Percentiles rank a stretch among this genome's conserved stretches.
phyloP scores from a whole-genome alignment of 768 basidiomycete species.

The Boletales sp. region DNA sequence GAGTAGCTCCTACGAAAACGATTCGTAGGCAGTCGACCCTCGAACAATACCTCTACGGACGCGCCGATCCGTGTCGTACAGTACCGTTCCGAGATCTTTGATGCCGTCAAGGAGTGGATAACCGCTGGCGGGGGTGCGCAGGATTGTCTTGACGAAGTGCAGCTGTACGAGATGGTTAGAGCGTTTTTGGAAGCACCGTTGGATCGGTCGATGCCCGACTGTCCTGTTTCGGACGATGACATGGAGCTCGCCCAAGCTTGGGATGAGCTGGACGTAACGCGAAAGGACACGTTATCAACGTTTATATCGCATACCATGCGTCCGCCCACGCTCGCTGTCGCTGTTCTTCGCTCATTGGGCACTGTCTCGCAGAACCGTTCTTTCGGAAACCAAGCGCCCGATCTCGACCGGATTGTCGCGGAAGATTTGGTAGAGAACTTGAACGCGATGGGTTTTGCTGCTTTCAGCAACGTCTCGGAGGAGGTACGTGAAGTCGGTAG shows the following conservation, averaged over 20 bases:
- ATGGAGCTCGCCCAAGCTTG: conserved; percentile 45
- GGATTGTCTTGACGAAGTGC: conserved; percentile 69
- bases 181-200: conserved; percentile 55
- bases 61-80: conserved; percentile 45
- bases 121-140: conserved; percentile 70
- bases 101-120: conserved; percentile 70
- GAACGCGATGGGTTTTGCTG: conserved; percentile 72
- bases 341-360: conserved; percentile 22
- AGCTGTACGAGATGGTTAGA: conserved; percentile 55
- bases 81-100: conserved; percentile 60
- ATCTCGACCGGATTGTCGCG: conserved; percentile 58
- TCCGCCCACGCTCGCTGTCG: conserved; percentile 39
- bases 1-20: conserved; percentile 70
- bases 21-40: conserved; percentile 51
- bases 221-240: conserved; percentile 33
- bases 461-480: conserved; percentile 72
- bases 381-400: conserved; percentile 48
- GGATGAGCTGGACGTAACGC: conserved; percentile 42
- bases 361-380: conserved; percentile 7
- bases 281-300: conserved; percentile 36
- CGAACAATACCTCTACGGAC: conserved; percentile 39
- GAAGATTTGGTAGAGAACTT: conserved; percentile 76
- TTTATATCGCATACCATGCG: conserved; percentile 60
- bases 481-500: conserved; percentile 46
- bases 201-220: conserved; percentile 49